Evolutionary conservation across 1,284 basidiomycete genomes (phyloP).

Genomic region (Fistulinella staudtii): DNA sequence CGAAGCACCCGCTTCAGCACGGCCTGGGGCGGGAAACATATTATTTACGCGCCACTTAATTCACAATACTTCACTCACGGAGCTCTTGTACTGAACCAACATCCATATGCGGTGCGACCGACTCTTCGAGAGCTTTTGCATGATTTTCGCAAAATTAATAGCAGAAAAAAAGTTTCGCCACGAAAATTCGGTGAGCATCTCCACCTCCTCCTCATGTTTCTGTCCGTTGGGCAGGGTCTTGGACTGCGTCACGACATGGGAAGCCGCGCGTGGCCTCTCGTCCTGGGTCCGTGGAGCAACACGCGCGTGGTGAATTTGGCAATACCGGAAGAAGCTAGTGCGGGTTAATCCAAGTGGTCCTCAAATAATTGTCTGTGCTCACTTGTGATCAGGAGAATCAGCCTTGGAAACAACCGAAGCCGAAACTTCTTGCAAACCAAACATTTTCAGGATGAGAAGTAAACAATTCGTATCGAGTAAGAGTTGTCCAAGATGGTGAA

Average conservation of each 20-base stretch:
- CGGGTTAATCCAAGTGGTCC: conserved; percentile 12
- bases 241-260: conserved; percentile 53
- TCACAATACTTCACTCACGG: conserved; percentile 59
- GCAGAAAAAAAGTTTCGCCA: conserved; percentile 98
- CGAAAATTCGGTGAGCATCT: conserved; percentile 90
- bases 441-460: conserved; percentile 95
- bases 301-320: conserved; percentile 70
- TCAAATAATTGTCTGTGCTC: conserved; percentile 6
- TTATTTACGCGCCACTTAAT: conserved; percentile 6
- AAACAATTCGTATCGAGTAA: conserved; percentile 95
- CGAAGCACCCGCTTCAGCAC: conserved; percentile 93
- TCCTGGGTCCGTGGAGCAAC: conserved; percentile 57
- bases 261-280: conserved; percentile 52
- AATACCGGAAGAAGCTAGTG: conserved; percentile 91
- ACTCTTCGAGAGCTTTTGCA: conserved; percentile 97
- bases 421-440: conserved; percentile 91
- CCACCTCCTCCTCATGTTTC: conserved; percentile 79
- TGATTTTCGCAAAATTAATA: conserved; percentile 98
- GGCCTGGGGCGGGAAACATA: conserved; percentile 49
- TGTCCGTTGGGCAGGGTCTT: conserved; percentile 64
- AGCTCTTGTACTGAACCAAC: conserved; percentile 98
- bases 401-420: conserved; percentile 82
- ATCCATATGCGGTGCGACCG: conserved; percentile 94
- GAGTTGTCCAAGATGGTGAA: conserved; percentile 93
- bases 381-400: conserved; percentile 88